A percentile compares a stretch with the other conserved stretches of the same genome.
phyloP scores from a whole-genome alignment of 352 stramenopile species.

The Phytophthora sp. region DNA sequence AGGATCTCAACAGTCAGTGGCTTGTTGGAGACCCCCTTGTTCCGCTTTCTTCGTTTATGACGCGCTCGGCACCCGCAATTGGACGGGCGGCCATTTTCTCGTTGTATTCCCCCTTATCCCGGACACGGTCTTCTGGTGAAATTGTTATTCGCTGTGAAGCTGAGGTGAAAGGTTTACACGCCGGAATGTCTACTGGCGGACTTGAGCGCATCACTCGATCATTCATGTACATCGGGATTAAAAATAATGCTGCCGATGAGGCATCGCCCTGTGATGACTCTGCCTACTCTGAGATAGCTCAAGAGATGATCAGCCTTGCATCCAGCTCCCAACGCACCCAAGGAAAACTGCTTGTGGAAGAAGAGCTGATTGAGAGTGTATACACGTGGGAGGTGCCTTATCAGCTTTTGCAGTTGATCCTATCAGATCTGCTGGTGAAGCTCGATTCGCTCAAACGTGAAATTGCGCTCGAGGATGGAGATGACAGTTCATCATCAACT shows the following conservation, averaged over 20 bases:
- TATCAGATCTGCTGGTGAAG: conserved; percentile 76
- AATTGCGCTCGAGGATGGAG: conserved; percentile 41
- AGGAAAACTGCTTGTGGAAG: conserved; percentile 80
- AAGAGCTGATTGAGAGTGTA: conserved; percentile 89
- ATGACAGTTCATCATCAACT: conserved; percentile 50
- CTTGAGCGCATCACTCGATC: conserved; percentile 74
- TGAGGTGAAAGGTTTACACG: conserved; percentile 50
- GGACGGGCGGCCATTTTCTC: conserved; percentile 56
- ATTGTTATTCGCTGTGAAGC: conserved; percentile 85
- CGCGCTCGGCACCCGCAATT: conserved; percentile 20
- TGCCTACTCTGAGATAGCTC: conserved; percentile 42
- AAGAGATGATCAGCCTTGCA: conserved; percentile 49
- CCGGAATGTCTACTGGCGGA: conserved; percentile 37
- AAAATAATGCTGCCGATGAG: conserved; percentile 24
- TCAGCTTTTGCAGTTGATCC: conserved; percentile 81
- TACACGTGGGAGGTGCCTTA: conserved; percentile 90
- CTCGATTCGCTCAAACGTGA: conserved; percentile 67
- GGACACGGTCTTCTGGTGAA: conserved; percentile 66
- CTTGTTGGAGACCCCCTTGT: conserved; percentile 71
- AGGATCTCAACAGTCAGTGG: conserved; percentile 77
- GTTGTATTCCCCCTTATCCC: conserved; percentile 69
- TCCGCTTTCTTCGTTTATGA: conserved; percentile 59
- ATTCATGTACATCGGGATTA: conserved; percentile 75
- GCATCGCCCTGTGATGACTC: conserved; percentile 4
- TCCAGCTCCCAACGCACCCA: conserved; percentile 46